Evolutionary conservation across 805 yeast genomes (phyloP).

Genomic region (Lipomyces orientalis): DNA sequence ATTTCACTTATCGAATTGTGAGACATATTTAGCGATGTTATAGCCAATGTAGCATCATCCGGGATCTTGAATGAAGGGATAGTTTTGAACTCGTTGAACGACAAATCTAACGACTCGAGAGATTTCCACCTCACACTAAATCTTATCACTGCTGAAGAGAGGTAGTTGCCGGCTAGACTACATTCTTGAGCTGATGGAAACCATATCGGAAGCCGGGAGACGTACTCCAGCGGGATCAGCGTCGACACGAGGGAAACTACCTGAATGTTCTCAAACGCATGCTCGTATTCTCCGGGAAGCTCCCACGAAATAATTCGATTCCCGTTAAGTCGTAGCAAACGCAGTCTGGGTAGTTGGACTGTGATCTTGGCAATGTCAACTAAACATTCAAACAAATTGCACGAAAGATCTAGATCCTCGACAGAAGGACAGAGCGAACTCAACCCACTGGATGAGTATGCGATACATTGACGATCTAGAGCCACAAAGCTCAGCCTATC

Average conservation of each 20-base stretch:
- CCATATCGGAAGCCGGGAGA: slow-evolving; percentile 30
- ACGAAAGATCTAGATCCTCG: slow-evolving; percentile 61
- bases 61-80: slow-evolving; percentile 42
- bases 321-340: slow-evolving; percentile 55
- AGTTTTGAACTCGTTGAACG: slow-evolving; percentile 51
- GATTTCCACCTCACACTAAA: slow-evolving; percentile 24
- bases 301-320: slow-evolving; percentile 42
- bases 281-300: slow-evolving; percentile 7
- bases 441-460: slow-evolving; percentile 22
- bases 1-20: slow-evolving; percentile 45
- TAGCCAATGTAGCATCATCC: slow-evolving; percentile 7
- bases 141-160: neutral
- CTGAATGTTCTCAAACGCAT: slow-evolving; percentile 24
- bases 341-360: slow-evolving; percentile 48
- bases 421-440: slow-evolving; percentile 23
- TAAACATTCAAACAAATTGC: slow-evolving; percentile 58
- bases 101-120: slow-evolving; percentile 46
- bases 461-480: slow-evolving; percentile 53
- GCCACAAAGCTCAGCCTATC: slow-evolving; percentile 55
- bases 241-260: slow-evolving; percentile 37
- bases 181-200: slow-evolving; percentile 51
- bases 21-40: slow-evolving; percentile 47
- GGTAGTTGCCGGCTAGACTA: slow-evolving; percentile 47
- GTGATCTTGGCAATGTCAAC: slow-evolving; percentile 50
- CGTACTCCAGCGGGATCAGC: slow-evolving; percentile 22